phyloP scores from a whole-genome alignment of 768 basidiomycete species.

The Sutorius australiensis region DNA sequence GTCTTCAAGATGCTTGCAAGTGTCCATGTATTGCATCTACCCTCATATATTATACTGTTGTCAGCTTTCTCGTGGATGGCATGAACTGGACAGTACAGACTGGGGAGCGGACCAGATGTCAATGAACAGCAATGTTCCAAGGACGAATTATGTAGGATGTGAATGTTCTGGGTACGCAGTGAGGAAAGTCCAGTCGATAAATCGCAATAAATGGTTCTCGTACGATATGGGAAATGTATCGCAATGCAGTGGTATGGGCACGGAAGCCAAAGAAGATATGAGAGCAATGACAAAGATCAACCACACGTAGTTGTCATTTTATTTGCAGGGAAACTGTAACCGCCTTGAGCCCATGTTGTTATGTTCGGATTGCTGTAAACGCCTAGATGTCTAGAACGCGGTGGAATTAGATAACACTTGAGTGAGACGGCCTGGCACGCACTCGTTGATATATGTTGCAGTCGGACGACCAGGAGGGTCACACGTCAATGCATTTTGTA shows the following conservation, averaged over 20 bases:
- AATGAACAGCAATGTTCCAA: not conserved
- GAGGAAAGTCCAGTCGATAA: slow-evolving; percentile 17
- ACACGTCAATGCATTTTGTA: slow-evolving; percentile 70
- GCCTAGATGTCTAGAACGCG: slow-evolving; percentile 32
- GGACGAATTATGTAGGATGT: slow-evolving; percentile 13
- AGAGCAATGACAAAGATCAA: slow-evolving; percentile 13
- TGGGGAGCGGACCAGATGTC: not conserved
- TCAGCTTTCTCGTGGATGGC: not conserved
- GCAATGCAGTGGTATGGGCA: slow-evolving; percentile 16
- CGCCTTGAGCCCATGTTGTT: slow-evolving; percentile 80
- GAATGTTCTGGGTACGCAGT: slow-evolving; percentile 1
- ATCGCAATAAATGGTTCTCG: slow-evolving; percentile 25
- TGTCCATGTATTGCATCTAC: slow-evolving; percentile 2
- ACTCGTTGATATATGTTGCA: slow-evolving; percentile 70
- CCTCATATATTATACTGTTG: slow-evolving; percentile 4
- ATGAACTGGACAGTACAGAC: slow-evolving; percentile 7
- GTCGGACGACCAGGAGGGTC: slow-evolving; percentile 79
- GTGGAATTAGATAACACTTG: slow-evolving; percentile 5
- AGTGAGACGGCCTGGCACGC: slow-evolving; percentile 15
- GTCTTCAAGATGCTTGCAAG: not conserved
- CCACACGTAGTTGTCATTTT: slow-evolving; percentile 24
- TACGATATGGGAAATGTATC: slow-evolving; percentile 26
- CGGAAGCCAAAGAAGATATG: slow-evolving; percentile 4
- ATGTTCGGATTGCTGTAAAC: slow-evolving; percentile 79
- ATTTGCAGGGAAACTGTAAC: slow-evolving; percentile 74